Conservation (phyloP, 2,329 filamentous ascomycete species). For the Cryphonectria japonica region DNA sequence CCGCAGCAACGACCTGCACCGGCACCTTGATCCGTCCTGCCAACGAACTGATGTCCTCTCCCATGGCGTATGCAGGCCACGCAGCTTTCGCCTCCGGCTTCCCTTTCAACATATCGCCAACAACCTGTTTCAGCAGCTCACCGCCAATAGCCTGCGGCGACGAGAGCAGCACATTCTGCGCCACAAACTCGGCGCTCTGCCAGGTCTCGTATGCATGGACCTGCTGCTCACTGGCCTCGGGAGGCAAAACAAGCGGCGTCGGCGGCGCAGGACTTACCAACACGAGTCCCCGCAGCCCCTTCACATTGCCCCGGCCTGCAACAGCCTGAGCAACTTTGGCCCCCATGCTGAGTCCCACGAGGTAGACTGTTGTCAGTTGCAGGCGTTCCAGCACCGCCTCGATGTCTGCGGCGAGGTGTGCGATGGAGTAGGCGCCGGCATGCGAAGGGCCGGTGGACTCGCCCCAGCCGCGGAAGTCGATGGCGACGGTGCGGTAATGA, state of each 20-base stretch:
- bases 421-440: conserved; percentile 37
- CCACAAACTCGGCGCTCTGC: conserved; percentile 38
- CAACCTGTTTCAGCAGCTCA: conserved; percentile 19
- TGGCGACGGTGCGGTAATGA: conserved; percentile 34
- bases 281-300: conserved; percentile 37
- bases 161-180: conserved; percentile 39
- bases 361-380: conserved; percentile 34
- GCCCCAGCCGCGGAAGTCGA: conserved; percentile 45
- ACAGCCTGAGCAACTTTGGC: conserved; percentile 41
- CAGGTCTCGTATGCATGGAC: conserved; percentile 38
- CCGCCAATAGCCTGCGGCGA: conserved; percentile 26
- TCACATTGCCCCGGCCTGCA: conserved; percentile 22
- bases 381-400: conserved; percentile 32
- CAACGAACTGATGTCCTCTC: conserved; percentile 36
- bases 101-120: background rate
- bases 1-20: conserved; percentile 37
- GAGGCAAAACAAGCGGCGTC: conserved; percentile 37
- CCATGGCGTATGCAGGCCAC: background rate
- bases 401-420: conserved; percentile 32
- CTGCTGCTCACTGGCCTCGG: conserved; percentile 41
- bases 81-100: background rate
- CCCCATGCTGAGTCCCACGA: conserved; percentile 46
- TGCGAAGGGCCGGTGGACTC: conserved; percentile 37
- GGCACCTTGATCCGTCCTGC: conserved; percentile 32
- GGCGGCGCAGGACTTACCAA: conserved; percentile 42